Conservation (phyloP, 352 stramenopile genomes). For the Phytophthora meadii region DNA sequence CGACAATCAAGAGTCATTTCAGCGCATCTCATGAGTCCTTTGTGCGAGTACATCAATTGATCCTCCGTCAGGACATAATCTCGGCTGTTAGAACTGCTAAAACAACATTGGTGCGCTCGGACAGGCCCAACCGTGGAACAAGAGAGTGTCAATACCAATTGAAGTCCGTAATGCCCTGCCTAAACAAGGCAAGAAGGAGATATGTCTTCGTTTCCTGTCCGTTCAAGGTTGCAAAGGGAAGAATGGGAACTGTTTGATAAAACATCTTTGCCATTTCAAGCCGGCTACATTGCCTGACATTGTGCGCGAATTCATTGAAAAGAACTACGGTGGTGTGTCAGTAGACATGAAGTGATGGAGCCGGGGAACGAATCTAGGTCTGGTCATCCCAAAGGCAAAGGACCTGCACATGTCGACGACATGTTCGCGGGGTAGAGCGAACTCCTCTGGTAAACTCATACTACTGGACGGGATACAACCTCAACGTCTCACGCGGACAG, state of each 20-base stretch:
- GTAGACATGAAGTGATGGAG: not conserved
- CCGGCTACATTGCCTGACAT: too few species aligned
- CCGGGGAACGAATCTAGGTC: not conserved
- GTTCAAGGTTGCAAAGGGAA: too few species aligned
- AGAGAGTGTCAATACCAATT: not conserved
- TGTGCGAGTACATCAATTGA: constrained; percentile 1
- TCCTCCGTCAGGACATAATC: constrained; percentile 5
- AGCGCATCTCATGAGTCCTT: constrained; percentile 7
- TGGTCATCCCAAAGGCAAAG: not conserved
- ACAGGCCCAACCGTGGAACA: not conserved
- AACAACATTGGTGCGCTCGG: not conserved
- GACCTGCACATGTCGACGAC: not conserved
- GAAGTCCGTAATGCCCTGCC: not conserved
- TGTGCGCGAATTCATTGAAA: too few species aligned
- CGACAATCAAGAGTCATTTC: constrained; percentile 1
- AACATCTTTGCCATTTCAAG: too few species aligned
- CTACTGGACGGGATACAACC: too few species aligned
- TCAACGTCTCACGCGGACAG: too few species aligned
- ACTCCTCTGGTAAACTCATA: too few species aligned
- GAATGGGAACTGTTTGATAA: too few species aligned
- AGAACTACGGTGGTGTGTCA: too few species aligned
- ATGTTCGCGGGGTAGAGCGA: not conserved
- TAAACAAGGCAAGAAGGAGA: not conserved
- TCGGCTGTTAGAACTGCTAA: not conserved
- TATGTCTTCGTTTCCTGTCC: too few species aligned